These are phyloP conservation scores for Letharia columbiana DNA, from an alignment of 495 filamentous ascomycete species.

Conservation along the genomic window DNA sequence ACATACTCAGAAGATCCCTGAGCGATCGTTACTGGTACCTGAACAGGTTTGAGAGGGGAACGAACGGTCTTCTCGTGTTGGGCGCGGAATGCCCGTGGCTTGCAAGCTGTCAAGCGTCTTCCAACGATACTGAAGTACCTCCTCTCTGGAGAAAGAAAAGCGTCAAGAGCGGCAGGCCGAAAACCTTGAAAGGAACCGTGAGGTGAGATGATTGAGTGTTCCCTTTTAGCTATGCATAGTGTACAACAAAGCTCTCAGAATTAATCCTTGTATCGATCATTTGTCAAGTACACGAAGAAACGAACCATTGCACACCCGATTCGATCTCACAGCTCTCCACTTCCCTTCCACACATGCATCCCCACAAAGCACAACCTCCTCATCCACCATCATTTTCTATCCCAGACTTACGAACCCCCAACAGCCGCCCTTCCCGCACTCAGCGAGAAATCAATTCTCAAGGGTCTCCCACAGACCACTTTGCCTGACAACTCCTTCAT, in stretches of 20 bases:
- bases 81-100: neutral
- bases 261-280: constrained; percentile 6
- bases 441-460: constrained; percentile 57
- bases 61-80: neutral
- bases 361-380: neutral
- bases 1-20: neutral
- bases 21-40: neutral
- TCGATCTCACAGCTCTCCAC: neutral
- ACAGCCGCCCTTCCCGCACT: constrained; percentile 16
- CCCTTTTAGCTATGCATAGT: constrained; percentile 10
- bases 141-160: neutral
- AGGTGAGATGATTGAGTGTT: constrained; percentile 17
- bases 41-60: neutral
- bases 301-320: neutral
- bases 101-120: neutral
- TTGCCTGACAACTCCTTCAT: constrained; percentile 47
- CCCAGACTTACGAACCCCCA: neutral
- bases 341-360: neutral
- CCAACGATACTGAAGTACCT: neutral
- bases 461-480: constrained; percentile 53
- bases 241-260: constrained; percentile 9
- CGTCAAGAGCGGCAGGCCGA: neutral
- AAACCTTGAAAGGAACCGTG: neutral
- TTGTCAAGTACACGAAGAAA: constrained; percentile 8
- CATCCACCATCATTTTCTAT: neutral